Evolutionary conservation across 768 basidiomycete species (phyloP).

Genomic region (Tylopilus vinaceipallidus): DNA sequence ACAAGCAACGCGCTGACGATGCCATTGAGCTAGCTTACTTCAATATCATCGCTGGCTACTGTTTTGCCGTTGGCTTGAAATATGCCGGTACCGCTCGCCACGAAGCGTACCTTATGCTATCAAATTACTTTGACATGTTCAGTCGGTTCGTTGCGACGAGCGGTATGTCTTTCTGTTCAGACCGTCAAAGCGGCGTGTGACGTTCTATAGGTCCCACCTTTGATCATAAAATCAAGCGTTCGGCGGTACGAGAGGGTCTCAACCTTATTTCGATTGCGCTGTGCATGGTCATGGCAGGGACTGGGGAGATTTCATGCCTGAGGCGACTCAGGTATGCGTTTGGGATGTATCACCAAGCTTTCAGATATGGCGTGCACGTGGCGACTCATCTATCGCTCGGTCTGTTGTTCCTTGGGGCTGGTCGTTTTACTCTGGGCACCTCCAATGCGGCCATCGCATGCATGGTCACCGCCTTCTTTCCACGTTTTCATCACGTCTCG

Average conservation of each 20-base stretch:
- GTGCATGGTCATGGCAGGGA: constrained; percentile 96
- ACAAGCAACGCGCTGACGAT: constrained; percentile 53
- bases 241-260: constrained; percentile 82
- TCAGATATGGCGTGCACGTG: constrained; percentile 87
- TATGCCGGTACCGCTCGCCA: constrained; percentile 92
- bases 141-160: constrained; percentile 65
- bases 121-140: constrained; percentile 79
- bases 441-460: constrained; percentile 90
- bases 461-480: constrained; percentile 90
- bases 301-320: constrained; percentile 88
- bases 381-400: constrained; percentile 90
- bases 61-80: constrained; percentile 89
- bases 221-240: constrained; percentile 85
- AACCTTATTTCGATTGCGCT: constrained; percentile 84
- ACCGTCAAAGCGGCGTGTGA: constrained; percentile 5
- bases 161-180: constrained; percentile 42
- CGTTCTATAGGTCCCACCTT: constrained; percentile 61
- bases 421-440: constrained; percentile 87
- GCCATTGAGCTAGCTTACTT: constrained; percentile 87
- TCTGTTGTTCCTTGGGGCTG: constrained; percentile 89
- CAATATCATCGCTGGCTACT: constrained; percentile 87
- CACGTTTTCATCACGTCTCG: constrained; percentile 74
- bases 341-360: constrained; percentile 73
- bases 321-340: constrained; percentile 86
- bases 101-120: constrained; percentile 81